These are phyloP conservation scores for Trametes meyenii DNA, from an alignment of 768 basidiomycete species.

Conservation along the genomic window DNA sequence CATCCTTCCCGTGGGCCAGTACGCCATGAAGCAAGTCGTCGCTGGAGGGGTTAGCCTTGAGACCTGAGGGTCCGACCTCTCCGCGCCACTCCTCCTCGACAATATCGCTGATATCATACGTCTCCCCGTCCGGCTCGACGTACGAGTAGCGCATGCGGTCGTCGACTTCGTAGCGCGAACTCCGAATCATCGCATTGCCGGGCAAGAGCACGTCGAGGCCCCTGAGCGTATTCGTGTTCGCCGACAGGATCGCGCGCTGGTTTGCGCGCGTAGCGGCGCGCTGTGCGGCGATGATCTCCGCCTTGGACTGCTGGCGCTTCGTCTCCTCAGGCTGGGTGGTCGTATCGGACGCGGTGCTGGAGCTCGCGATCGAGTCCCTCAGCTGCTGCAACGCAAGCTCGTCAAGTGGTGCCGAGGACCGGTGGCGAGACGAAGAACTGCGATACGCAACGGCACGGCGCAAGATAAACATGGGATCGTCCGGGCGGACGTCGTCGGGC, in stretches of 20 bases:
- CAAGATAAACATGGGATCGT: constrained; percentile 90
- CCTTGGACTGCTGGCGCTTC: constrained; percentile 58
- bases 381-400: constrained; percentile 78
- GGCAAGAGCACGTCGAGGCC: constrained; percentile 90
- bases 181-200: constrained; percentile 83
- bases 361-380: constrained; percentile 61
- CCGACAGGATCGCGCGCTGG: constrained; percentile 82
- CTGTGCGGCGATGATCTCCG: constrained; percentile 94
- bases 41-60: constrained; percentile 34
- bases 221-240: constrained; percentile 80
- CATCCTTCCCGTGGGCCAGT: constrained; percentile 58
- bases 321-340: constrained; percentile 37
- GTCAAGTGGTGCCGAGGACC: constrained; percentile 77
- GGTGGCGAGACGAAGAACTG: constrained; percentile 66
- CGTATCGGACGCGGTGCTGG: constrained; percentile 58
- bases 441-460: constrained; percentile 81
- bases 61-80: constrained; percentile 31
- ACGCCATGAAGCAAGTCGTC: constrained; percentile 73
- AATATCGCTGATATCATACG: constrained; percentile 91
- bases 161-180: constrained; percentile 69
- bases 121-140: constrained; percentile 87
- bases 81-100: constrained; percentile 87
- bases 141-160: constrained; percentile 92
- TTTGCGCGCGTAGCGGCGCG: constrained; percentile 84
- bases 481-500: constrained; percentile 71